Percentiles rank a stretch among this genome's conserved stretches.
Conservation (phyloP, 257 asterid species). For the Knoxia roxburghii region DNA sequence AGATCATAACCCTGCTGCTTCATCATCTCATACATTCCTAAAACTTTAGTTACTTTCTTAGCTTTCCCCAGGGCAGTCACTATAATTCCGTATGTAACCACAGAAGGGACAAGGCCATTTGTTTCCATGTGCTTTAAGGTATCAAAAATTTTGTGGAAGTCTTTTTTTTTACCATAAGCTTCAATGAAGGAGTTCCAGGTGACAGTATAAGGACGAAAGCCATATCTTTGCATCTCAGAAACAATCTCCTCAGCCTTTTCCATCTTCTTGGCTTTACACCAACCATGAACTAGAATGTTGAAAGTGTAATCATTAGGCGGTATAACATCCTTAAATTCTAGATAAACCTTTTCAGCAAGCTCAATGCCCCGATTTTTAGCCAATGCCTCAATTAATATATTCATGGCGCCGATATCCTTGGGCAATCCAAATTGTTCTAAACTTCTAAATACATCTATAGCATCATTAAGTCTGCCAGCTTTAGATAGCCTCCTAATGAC, state of each 20-base stretch:
- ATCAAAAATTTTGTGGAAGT: slow-evolving; percentile 62
- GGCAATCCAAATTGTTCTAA: slow-evolving; percentile 42
- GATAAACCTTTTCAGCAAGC: slow-evolving; percentile 50
- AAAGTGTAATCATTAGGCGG: slow-evolving; percentile 45
- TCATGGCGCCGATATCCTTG: slow-evolving; percentile 41
- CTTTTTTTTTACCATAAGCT: slow-evolving; percentile 58
- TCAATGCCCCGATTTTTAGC: slow-evolving; percentile 70
- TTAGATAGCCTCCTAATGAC: slow-evolving; percentile 66
- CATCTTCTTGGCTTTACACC: slow-evolving; percentile 70
- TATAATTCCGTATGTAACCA: slow-evolving; percentile 56
- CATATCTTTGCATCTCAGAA: slow-evolving; percentile 51
- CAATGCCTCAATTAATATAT: slow-evolving; percentile 50
- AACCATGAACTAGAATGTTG: slow-evolving; percentile 69
- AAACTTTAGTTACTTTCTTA: slow-evolving; percentile 57
- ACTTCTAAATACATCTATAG: slow-evolving; percentile 41
- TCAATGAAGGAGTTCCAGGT: slow-evolving; percentile 65
- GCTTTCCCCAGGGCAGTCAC: slow-evolving; percentile 59
- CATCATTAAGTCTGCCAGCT: slow-evolving; percentile 63
- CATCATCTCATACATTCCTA: slow-evolving; percentile 62
- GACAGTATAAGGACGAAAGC: slow-evolving; percentile 46
- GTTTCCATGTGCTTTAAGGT: slow-evolving; percentile 50
- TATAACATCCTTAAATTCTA: slow-evolving; percentile 38
- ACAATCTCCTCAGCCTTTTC: slow-evolving; percentile 51
- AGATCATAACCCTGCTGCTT: slow-evolving; percentile 49
- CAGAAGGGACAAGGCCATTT: slow-evolving; percentile 47